Evolutionary conservation across 2,329 filamentous ascomycete species (phyloP).

Genomic region (Septoria petroselini): DNA sequence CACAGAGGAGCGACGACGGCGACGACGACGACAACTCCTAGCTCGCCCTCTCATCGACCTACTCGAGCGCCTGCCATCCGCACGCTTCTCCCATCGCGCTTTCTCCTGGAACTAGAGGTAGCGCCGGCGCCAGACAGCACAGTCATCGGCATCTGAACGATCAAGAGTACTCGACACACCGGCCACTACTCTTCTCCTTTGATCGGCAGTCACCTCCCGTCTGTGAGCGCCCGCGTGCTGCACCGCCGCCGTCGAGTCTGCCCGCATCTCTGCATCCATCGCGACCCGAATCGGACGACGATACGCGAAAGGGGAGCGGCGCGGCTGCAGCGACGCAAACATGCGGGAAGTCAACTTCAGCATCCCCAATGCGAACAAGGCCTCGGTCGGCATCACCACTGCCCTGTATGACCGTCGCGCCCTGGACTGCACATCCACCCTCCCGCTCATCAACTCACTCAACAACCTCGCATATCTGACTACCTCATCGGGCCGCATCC

Average conservation of each 20-base stretch:
- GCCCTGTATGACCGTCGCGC: conserved; percentile 96
- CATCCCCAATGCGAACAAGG: conserved; percentile 99
- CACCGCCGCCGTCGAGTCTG: conserved; percentile 17
- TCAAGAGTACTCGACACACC: too few species aligned
- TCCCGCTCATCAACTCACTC: conserved; percentile 96
- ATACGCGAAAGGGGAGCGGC: conserved; percentile 7
- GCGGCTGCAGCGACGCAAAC: conserved; percentile 46
- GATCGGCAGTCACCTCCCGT: conserved; percentile 1
- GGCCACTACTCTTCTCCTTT: background rate
- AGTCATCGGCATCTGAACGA: background rate
- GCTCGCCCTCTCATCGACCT: too few species aligned
- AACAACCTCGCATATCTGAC: conserved; percentile 98
- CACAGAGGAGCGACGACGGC: background rate
- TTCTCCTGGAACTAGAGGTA: too few species aligned
- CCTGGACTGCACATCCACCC: conserved; percentile 94
- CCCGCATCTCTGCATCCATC: background rate
- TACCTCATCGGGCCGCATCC: conserved; percentile 93
- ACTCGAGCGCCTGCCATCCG: background rate
- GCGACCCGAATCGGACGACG: conserved; percentile 4
- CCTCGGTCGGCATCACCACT: conserved; percentile 96
- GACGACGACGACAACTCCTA: background rate
- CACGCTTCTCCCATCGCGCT: too few species aligned
- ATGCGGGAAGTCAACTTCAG: conserved; percentile 99
- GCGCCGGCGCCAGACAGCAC: background rate
- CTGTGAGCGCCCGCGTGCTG: conserved; percentile 16